These are phyloP conservation scores for Picea sitchensis DNA, from an alignment of 75 land plant species.

Conservation along the genomic window DNA sequence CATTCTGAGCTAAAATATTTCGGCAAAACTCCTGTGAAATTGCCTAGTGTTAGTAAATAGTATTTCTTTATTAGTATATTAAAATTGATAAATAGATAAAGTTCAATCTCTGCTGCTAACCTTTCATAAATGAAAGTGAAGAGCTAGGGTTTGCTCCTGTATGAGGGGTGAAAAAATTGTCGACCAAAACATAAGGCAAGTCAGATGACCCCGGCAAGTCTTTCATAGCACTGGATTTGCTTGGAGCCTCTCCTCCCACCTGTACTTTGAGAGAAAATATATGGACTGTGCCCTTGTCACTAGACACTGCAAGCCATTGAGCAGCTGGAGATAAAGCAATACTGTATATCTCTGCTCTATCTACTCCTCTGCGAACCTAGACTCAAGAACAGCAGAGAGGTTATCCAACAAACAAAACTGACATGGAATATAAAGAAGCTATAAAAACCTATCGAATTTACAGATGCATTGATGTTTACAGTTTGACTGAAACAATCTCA, in stretches of 20 bases:
- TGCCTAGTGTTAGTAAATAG: not conserved
- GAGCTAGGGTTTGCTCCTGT: conserved; percentile 73
- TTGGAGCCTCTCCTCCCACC: conserved; percentile 38
- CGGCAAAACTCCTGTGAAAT: conserved; percentile 64
- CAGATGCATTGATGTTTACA: not conserved
- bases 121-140: conserved; percentile 88
- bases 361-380: conserved; percentile 86
- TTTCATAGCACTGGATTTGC: conserved; percentile 10
- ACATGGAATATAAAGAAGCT: not conserved
- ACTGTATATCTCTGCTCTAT: conserved; percentile 82
- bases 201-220: conserved; percentile 37
- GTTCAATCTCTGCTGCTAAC: conserved; percentile 27
- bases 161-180: conserved; percentile 36
- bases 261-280: conserved; percentile 72
- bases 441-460: not conserved
- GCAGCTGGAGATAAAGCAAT: conserved; percentile 79
- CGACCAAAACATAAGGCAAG: conserved; percentile 28
- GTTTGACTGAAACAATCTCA: too few relatives aligned
- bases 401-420: not conserved
- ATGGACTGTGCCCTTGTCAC: conserved; percentile 96
- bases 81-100: not conserved
- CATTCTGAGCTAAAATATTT: conserved; percentile 92
- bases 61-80: not conserved
- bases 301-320: conserved; percentile 90
- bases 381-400: not conserved